These are phyloP conservation scores for Hypoxylon fuscum DNA, from an alignment of 495 filamentous ascomycete species.

Conservation along the genomic window DNA sequence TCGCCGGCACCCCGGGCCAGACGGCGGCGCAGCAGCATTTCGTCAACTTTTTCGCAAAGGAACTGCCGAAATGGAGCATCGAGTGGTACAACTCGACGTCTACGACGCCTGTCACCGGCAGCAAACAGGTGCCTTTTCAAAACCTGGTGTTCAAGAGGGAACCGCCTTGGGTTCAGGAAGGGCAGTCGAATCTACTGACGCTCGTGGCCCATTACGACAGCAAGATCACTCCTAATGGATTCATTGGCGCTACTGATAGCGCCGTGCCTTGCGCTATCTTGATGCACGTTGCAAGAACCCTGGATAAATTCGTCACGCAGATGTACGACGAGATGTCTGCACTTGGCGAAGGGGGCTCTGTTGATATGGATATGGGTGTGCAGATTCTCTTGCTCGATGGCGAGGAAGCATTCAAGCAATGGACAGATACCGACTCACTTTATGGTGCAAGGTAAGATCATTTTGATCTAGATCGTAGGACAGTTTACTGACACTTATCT, in stretches of 20 bases:
- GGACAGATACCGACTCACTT: slow-evolving; percentile 81
- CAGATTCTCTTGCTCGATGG: slow-evolving; percentile 93
- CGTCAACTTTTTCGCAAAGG: slow-evolving; percentile 74
- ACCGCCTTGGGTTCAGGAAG: slow-evolving; percentile 77
- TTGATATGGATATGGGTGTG: slow-evolving; percentile 80
- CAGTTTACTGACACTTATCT: slow-evolving; percentile 24
- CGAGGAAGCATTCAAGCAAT: slow-evolving; percentile 86
- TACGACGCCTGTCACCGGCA: slow-evolving; percentile 76
- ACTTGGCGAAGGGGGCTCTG: slow-evolving; percentile 59
- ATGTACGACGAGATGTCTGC: slow-evolving; percentile 80
- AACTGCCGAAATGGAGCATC: slow-evolving; percentile 81
- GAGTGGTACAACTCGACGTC: slow-evolving; percentile 87
- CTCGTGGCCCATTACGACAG: slow-evolving; percentile 96
- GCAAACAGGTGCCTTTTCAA: slow-evolving; percentile 77
- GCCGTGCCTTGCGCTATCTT: slow-evolving; percentile 93
- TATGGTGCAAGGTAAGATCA: slow-evolving; percentile 78
- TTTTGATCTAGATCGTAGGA: not conserved
- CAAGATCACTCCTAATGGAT: slow-evolving; percentile 81
- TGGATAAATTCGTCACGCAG: slow-evolving; percentile 79
- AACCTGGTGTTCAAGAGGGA: slow-evolving; percentile 92
- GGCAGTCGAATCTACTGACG: slow-evolving; percentile 81
- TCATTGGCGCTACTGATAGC: slow-evolving; percentile 93
- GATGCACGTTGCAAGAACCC: slow-evolving; percentile 80
- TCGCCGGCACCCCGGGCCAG: slow-evolving; percentile 86
- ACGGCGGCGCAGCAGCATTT: slow-evolving; percentile 81